phyloP scores from a whole-genome alignment of 1,284 basidiomycete species.

The Cryptococcus sp. region DNA sequence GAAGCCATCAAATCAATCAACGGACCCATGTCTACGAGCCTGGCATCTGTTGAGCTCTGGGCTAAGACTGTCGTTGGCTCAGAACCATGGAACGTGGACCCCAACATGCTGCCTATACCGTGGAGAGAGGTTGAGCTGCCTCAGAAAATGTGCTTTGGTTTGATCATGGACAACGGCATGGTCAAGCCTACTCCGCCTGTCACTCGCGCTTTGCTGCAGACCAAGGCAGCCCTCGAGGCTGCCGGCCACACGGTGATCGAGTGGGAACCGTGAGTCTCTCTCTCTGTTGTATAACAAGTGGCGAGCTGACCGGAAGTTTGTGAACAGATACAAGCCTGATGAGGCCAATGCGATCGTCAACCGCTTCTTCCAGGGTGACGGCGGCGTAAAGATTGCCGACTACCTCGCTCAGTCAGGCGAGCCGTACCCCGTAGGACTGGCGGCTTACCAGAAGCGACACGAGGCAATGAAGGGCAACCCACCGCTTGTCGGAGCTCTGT shows the following conservation, averaged over 20 bases:
- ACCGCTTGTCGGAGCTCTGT: conserved; percentile 34
- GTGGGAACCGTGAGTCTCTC: conserved; percentile 37
- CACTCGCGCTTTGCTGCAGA: conserved; percentile 63
- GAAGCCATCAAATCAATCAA: conserved; percentile 70
- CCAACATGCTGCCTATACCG: conserved; percentile 62
- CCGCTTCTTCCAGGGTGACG: conserved; percentile 43
- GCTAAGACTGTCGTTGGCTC: conserved; percentile 57
- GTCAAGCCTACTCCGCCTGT: conserved; percentile 72
- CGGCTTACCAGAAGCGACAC: conserved; percentile 23
- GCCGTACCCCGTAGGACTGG: conserved; percentile 36
- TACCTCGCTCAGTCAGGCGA: conserved; percentile 31
- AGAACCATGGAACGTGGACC: conserved; percentile 72
- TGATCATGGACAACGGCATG: conserved; percentile 60
- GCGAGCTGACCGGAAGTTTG: no score
- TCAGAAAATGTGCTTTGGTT: conserved; percentile 59
- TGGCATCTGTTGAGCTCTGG: conserved; percentile 66
- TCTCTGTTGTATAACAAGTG: background rate
- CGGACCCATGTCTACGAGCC: conserved; percentile 66
- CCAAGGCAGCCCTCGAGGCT: conserved; percentile 62
- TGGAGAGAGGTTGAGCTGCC: conserved; percentile 69
- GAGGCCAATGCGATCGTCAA: conserved; percentile 26
- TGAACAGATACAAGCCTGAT: conserved; percentile 20
- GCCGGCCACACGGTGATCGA: conserved; percentile 66
- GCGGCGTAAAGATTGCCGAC: conserved; percentile 40
- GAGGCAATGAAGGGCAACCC: conserved; percentile 22